Evolutionary conservation across 805 yeast species (phyloP), one percentile per base, ranked within the genome.

Genomic region (Jamesozyma lodderae): DNA sequence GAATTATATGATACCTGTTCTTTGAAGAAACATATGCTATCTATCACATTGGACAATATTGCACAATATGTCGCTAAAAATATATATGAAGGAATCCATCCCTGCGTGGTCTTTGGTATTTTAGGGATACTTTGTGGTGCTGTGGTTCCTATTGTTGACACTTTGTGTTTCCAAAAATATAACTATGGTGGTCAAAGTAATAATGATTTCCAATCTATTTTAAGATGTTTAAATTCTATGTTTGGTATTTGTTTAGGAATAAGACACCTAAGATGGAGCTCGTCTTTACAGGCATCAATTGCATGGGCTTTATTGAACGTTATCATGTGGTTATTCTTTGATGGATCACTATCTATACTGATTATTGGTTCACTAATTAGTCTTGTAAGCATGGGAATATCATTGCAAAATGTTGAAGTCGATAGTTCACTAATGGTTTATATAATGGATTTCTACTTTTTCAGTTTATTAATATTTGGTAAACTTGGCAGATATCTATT

Each of bases 211-310:
- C 31, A 79, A 49, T 77, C 81, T 13, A 69, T 79, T 5, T 58
- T 72, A 27, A 47, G 40, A 38, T 40, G 47, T 29, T 40, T 42
- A 16, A 71, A 79, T 38, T 78, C 84, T 2, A 70, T 80, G 46
- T 60, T 81, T 33, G 90, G 90, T 2, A 70, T 81, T 32, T 68
- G 77, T 9, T 79, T 78, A 48, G 84, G 83, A 16, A 68, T 81
- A 22, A 69, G 81, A 46, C 75, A 73, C 44, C 64, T 78, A 27
- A 79, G 76, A 46, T 81, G 88, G 88, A 60, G 67, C 35, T 70
- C 79, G 1, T 68, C 77, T 16, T 58, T 75, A 27, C 85, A 81
- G 48, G 79, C 80, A 14, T 69, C 79, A 5, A 58, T 72, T 28
- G 66, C 77, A 5, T 79, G 85, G 80, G 63, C 75, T 10, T 57